Conservation (phyloP, 345 rosid species). For the Lagerstroemia speciosa region DNA sequence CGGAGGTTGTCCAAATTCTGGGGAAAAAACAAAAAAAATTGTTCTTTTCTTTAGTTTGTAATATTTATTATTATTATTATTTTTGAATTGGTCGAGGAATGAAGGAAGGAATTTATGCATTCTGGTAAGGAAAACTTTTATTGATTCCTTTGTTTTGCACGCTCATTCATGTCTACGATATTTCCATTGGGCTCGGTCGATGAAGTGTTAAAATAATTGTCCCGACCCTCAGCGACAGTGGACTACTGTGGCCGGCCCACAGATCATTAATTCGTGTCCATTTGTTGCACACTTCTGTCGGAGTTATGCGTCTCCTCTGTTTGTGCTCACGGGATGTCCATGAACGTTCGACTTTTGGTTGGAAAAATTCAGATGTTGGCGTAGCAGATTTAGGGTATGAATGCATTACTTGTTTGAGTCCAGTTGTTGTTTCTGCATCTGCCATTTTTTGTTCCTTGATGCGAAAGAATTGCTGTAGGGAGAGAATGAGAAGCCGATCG, state of each 20-base stretch:
- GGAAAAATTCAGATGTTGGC: background rate
- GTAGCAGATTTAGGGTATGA: background rate
- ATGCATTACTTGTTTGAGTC: background rate
- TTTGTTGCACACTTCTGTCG: conserved; percentile 18
- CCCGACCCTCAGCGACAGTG: background rate
- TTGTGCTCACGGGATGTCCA: background rate
- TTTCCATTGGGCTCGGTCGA: too few relatives aligned
- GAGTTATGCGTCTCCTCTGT: background rate
- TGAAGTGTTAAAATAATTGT: background rate
- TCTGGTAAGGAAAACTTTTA: background rate
- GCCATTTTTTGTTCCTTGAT: too few relatives aligned
- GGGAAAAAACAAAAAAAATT: background rate
- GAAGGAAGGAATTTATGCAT: background rate
- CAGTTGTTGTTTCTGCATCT: too few relatives aligned
- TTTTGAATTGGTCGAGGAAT: background rate
- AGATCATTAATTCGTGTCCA: conserved; percentile 3
- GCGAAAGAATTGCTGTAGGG: conserved; percentile 5
- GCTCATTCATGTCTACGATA: too few relatives aligned
- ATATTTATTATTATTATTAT: background rate
- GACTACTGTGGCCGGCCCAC: background rate
- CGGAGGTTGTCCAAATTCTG: background rate
- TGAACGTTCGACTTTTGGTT: background rate
- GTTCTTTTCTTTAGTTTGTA: background rate
- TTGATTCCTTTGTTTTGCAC: background rate
- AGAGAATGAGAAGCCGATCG: conserved; percentile 34